Evolutionary conservation across 2,329 filamentous ascomycete species (phyloP), one percentile per base, ranked within the genome.

Genomic region (Raffaelea deltoideospora): DNA sequence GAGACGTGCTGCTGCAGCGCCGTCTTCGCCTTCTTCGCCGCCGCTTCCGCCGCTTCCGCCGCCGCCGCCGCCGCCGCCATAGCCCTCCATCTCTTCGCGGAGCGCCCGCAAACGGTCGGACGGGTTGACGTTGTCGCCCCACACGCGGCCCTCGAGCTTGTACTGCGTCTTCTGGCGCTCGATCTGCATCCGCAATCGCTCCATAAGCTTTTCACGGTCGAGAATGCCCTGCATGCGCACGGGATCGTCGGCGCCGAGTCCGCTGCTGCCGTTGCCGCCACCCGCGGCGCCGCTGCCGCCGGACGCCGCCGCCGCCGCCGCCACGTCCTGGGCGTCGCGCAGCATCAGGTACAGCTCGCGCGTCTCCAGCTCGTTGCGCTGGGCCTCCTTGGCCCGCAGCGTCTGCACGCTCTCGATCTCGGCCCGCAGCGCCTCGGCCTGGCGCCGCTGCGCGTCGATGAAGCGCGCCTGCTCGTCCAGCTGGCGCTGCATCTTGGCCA

Each of bases 341-440:
- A 98, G 78, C 90, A 98, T 98, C 39, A 98, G 79, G 57, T 96
- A 98, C 18, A 98, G 63, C 58, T 98, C 90, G 61, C 90, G 72
- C 2, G 88, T 96, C 60, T 98, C 90, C 22, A 98, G 65, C 59
- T 98, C 90, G 51, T 94, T 93, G 36, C 90, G 74, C 58, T 96
- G 90, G 26, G 92, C 70, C 54, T 96, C 88, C 56, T 92, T 87
- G 15, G 83, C 81, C 42, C 88, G 74, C 43, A 95, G 63, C 13
- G 84, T 76, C 55, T 94, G 86, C 38, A 93, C 62, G 49, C 85
- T 87, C 18, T 85, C 82, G 42, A 96, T 64, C 53, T 98, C 90
- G 10, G 83, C 80, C 57, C 93, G 95, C 50, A 94, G 66, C 5
- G 79, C 74, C 44, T 95, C 88, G 7, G 80, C 82, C 53, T 94